Conservation (phyloP, 495 filamentous ascomycete genomes). For the Daldinia bambusicola region DNA sequence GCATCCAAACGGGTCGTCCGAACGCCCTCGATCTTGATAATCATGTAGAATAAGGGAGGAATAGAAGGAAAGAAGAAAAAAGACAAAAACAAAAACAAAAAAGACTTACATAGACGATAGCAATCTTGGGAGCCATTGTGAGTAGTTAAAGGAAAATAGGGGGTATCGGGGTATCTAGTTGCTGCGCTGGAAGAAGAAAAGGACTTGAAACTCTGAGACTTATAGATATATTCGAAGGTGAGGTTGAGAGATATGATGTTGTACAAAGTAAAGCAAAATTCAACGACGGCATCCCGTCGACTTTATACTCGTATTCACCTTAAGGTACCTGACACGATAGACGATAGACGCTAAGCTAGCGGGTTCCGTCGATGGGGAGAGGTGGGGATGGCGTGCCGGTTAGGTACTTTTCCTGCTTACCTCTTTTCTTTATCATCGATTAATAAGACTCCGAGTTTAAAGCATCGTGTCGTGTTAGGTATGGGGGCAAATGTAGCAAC, state of each 20-base stretch:
- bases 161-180: slow-evolving; percentile 27
- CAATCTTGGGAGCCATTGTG: slow-evolving; percentile 91
- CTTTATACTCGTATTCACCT: slow-evolving; percentile 33
- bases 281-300: slow-evolving; percentile 10
- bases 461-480: background rate
- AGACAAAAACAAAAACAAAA: too few relatives aligned
- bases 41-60: background rate
- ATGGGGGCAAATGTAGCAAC: slow-evolving; percentile 8
- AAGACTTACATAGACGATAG: slow-evolving; percentile 83
- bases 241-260: background rate
- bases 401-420: slow-evolving; percentile 8
- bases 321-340: background rate
- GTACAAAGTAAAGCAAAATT: background rate
- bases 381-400: slow-evolving; percentile 35
- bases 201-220: background rate
- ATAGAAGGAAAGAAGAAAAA: slow-evolving; percentile 5
- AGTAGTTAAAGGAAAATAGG: slow-evolving; percentile 43
- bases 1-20: too few relatives aligned
- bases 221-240: background rate
- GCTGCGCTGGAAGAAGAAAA: slow-evolving; percentile 12
- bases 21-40: too few relatives aligned
- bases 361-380: slow-evolving; percentile 14
- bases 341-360: slow-evolving; percentile 24
- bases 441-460: slow-evolving; percentile 23
- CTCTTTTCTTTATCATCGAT: slow-evolving; percentile 30